Percentiles rank a stretch among this genome's conserved stretches.
phyloP scores from a whole-genome alignment of 345 rosid genomes.

The Cardamine chenopodiifolia region DNA sequence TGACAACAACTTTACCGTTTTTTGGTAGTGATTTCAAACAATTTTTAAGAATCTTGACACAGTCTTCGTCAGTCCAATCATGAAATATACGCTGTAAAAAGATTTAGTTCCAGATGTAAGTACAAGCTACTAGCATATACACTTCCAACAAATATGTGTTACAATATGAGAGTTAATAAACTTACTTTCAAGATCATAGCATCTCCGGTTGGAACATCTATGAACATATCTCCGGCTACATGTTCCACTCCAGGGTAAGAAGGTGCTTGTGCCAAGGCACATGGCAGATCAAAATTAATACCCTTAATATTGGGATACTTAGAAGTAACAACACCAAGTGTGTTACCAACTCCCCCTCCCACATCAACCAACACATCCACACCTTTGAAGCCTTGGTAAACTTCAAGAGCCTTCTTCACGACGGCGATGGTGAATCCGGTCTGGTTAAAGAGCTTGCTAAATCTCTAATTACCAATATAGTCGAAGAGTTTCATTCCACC shows the following conservation, averaged over 20 bases:
- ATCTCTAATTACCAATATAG: conserved; percentile 51
- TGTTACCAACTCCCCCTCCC: conserved; percentile 68
- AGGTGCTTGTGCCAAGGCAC: conserved; percentile 46
- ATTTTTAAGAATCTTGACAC: conserved; percentile 52
- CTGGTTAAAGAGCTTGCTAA: conserved; percentile 57
- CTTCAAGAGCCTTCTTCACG: conserved; percentile 57
- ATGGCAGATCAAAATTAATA: conserved; percentile 52
- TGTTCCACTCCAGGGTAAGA: conserved; percentile 56
- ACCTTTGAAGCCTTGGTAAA: conserved; percentile 58
- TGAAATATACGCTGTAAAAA: conserved; percentile 50
- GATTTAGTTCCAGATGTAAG: neutral
- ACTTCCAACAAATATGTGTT: neutral
- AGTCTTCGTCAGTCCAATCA: conserved; percentile 51
- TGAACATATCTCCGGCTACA: conserved; percentile 88
- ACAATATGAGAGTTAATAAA: neutral
- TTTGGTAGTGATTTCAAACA: conserved; percentile 51
- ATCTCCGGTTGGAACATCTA: conserved; percentile 68
- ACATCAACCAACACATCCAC: conserved; percentile 60
- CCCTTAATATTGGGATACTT: conserved; percentile 54
- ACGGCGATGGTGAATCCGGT: conserved; percentile 52
- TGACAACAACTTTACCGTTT: conserved; percentile 50
- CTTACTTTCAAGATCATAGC: conserved; percentile 84
- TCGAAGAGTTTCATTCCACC: conserved; percentile 58
- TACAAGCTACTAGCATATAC: neutral
- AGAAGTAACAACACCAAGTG: conserved; percentile 51